Base-by-base conservation (phyloP, 208 protist genomes). In the Naegleria fowleri region DNA sequence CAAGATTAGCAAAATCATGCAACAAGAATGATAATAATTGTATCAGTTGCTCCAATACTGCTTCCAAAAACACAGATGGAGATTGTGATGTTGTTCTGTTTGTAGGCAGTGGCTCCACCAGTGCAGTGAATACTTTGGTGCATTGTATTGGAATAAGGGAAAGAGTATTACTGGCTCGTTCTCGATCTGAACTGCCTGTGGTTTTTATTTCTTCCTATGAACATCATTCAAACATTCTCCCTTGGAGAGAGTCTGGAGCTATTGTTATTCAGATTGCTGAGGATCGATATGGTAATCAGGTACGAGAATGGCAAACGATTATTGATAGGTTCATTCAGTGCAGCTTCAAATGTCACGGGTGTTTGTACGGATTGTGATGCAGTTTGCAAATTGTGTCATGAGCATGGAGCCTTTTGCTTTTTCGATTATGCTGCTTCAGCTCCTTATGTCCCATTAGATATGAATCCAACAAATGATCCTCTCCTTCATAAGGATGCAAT, bases 191-290 rank as follows among this genome's bases (percentile, higher is more conserved):
- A 29, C 3, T 67, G 3, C 55, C 55, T 67, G 55, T 7, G 11
- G 92, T 96, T 22, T 87, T 97, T n/a, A 51, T 96, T 16, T 91
- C 92, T 16, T 94, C 94, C 22, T 95, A 95, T 86, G 95, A 97
- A 86, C 95, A 97, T 92, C 95, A 97, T 89, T 93, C 91, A 33
- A 97, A 97, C 92, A 83, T 95, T 36, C 90, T 97, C 33, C 94
- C 95, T 15, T 97, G 95, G 95, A 67, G 94, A 40, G 95, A 97
- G 48, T 88, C 90, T 29, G 84, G 83, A 86, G 83, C 79, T 39
- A 43, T 36, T 0, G n/a, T 90, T 79, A 25, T 83, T 33, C 0
- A 58, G 15, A 90, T 89, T 55, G 38, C 25, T n/a, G 38, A 55
- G 52, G 39, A 55, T 11, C 41, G 11, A 0, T 3, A 79, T 75